These are phyloP conservation scores for Clavispora vitiphila DNA, from an alignment of 805 yeast genomes.

Conservation along the genomic window DNA sequence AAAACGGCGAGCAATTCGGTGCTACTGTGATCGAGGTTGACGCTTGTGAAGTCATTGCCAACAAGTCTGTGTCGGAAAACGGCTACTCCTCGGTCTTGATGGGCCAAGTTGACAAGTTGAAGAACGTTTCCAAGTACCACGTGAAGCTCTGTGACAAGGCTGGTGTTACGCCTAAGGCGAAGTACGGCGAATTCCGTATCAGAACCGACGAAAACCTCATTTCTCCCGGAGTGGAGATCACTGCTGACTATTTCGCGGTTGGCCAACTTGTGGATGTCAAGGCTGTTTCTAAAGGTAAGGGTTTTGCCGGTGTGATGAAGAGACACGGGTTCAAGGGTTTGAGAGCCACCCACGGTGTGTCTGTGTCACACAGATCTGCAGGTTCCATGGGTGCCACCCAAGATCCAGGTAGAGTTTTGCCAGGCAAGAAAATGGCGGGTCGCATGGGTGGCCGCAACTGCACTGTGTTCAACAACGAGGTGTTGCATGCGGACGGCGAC, in stretches of 20 bases:
- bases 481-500: slow-evolving; percentile 75
- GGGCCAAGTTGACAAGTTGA: slow-evolving; percentile 71
- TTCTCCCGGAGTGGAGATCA: slow-evolving; percentile 71
- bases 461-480: slow-evolving; percentile 71
- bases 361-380: slow-evolving; percentile 88
- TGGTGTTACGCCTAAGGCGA: slow-evolving; percentile 75
- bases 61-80: slow-evolving; percentile 63
- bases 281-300: slow-evolving; percentile 86
- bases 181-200: slow-evolving; percentile 75
- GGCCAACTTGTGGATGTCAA: slow-evolving; percentile 84
- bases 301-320: slow-evolving; percentile 97
- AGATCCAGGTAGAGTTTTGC: slow-evolving; percentile 92
- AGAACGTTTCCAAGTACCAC: slow-evolving; percentile 51
- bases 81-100: slow-evolving; percentile 85
- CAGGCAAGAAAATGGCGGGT: slow-evolving; percentile 98
- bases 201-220: slow-evolving; percentile 59
- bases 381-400: slow-evolving; percentile 97
- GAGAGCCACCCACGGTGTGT: slow-evolving; percentile 93
- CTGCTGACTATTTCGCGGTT: slow-evolving; percentile 74
- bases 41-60: slow-evolving; percentile 77
- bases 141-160: slow-evolving; percentile 78
- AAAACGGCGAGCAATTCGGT: slow-evolving; percentile 64
- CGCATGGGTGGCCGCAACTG: slow-evolving; percentile 78
- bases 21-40: slow-evolving; percentile 87
- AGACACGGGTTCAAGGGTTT: slow-evolving; percentile 87